A percentile compares a stretch with the other conserved stretches of the same genome.
These are phyloP conservation scores for Gleditsia sinensis DNA, from an alignment of 306 rosid species.

Conservation along the genomic window DNA sequence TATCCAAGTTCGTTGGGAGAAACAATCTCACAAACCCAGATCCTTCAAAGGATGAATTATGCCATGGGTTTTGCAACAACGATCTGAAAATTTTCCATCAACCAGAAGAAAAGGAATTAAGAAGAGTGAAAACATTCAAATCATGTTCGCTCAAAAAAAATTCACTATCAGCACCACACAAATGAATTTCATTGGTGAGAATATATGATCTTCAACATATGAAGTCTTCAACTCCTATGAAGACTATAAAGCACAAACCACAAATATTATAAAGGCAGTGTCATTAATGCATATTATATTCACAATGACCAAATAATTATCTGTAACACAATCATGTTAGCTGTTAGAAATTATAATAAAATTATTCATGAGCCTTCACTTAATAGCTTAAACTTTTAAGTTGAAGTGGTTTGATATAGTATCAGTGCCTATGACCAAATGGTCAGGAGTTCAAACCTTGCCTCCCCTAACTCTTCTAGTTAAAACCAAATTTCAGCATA, in stretches of 20 bases:
- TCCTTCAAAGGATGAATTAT: constrained; percentile 95
- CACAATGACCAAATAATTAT: background rate
- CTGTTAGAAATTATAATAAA: no score
- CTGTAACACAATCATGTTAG: background rate
- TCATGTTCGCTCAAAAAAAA: background rate
- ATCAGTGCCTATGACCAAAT: no score
- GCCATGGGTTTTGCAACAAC: constrained; percentile 96
- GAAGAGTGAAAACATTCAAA: background rate
- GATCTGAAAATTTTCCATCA: constrained; percentile 63
- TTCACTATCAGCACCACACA: background rate
- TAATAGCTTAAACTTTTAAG: no score
- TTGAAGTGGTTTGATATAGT: no score
- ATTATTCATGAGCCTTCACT: no score
- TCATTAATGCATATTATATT: background rate
- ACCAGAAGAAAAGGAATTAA: constrained; percentile 27
- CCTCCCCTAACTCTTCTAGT: no score
- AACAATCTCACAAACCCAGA: constrained; percentile 96
- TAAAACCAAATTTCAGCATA: no score
- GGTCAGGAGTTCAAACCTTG: no score
- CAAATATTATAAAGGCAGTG: background rate
- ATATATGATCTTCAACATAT: background rate
- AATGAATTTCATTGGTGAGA: background rate
- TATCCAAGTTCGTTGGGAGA: constrained; percentile 89
- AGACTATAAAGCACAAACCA: background rate
- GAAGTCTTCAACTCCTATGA: constrained; percentile 7